Evolutionary conservation across 1,284 basidiomycete genomes (phyloP).

Genomic region (Heliocybe sulcata): DNA sequence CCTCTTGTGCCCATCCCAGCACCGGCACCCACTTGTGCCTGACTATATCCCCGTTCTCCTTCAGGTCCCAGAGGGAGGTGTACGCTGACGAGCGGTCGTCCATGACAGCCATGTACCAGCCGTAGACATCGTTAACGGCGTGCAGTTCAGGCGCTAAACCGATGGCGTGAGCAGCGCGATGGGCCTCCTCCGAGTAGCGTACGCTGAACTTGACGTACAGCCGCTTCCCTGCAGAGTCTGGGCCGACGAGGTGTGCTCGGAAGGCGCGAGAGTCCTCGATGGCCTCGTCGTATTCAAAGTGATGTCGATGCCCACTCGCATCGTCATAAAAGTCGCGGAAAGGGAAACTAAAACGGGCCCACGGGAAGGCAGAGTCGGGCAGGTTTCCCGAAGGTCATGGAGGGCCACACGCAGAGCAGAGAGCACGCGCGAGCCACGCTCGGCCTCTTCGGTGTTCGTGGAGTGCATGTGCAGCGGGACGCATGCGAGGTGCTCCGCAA

Average conservation of each 20-base stretch:
- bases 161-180: constrained; percentile 5
- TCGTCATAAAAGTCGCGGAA: constrained; percentile 9
- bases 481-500: constrained; percentile 5
- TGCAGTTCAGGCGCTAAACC: constrained; percentile 9
- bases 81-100: constrained; percentile 8
- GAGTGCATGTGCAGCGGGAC: constrained; percentile 5
- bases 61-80: neutral
- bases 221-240: neutral
- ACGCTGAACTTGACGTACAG: constrained; percentile 9
- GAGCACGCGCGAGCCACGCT: constrained; percentile 6
- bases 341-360: constrained; percentile 4
- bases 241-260: too few relatives aligned
- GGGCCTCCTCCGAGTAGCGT: constrained; percentile 9
- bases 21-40: neutral
- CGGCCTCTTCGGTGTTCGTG: constrained; percentile 3
- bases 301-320: neutral
- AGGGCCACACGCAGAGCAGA: constrained; percentile 8
- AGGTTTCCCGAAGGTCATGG: neutral
- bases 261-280: constrained; percentile 8
- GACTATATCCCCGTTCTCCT: neutral
- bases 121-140: constrained; percentile 7
- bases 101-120: constrained; percentile 12
- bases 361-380: neutral
- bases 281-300: constrained; percentile 5
- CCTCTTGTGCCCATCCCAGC: neutral